Conservation (phyloP, 768 basidiomycete species). For the Ephemerocybe angulata region DNA sequence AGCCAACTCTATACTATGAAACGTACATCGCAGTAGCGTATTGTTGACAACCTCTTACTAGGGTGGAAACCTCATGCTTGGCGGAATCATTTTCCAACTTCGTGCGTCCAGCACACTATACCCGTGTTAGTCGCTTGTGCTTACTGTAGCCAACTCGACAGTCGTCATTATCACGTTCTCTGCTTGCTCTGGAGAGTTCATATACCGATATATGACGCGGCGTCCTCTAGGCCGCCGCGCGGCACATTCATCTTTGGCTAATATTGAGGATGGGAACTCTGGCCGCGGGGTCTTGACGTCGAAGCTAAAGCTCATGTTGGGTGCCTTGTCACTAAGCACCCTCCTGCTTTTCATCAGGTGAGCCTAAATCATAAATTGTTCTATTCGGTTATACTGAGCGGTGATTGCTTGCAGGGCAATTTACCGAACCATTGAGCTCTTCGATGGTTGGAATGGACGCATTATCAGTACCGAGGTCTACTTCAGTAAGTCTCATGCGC, state of each 20-base stretch:
- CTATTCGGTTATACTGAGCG: background rate
- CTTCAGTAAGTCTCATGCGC: constrained; percentile 27
- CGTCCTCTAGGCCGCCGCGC: constrained; percentile 27
- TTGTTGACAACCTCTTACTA: background rate
- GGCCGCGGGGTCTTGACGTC: constrained; percentile 16
- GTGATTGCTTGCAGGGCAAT: constrained; percentile 26
- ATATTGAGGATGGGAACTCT: constrained; percentile 3
- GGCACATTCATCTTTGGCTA: too few relatives aligned
- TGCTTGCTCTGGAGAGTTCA: constrained; percentile 41
- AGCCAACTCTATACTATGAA: background rate
- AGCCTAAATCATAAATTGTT: constrained; percentile 9
- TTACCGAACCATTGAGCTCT: constrained; percentile 41
- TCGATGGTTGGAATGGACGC: constrained; percentile 38
- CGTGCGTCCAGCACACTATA: constrained; percentile 27
- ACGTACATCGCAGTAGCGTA: too few relatives aligned
- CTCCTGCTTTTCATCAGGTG: constrained; percentile 45
- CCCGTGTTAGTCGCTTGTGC: too few relatives aligned
- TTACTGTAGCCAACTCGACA: too few relatives aligned
- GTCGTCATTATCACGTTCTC: constrained; percentile 43
- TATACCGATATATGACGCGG: constrained; percentile 36
- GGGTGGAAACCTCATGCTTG: constrained; percentile 52
- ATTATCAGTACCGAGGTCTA: constrained; percentile 37
- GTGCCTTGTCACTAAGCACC: constrained; percentile 37
- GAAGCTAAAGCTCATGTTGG: constrained; percentile 29
- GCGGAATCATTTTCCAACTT: constrained; percentile 62